These are phyloP conservation scores for Olyra latifolia DNA, from an alignment of 176 grass and related monocot genomes.

Conservation along the genomic window DNA sequence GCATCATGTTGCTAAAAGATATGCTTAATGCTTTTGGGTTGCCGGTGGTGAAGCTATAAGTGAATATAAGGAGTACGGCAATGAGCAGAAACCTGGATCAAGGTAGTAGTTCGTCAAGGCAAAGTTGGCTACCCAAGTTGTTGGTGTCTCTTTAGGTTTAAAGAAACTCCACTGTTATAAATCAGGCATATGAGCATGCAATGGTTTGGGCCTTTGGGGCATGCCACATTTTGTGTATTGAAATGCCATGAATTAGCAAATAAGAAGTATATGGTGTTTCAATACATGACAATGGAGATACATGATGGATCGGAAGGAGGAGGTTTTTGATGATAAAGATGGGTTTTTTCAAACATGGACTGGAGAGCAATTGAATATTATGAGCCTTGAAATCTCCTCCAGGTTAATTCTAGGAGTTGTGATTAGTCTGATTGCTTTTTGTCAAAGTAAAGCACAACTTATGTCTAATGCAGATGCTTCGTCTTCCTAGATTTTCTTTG, in stretches of 20 bases:
- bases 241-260: neutral
- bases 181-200: neutral
- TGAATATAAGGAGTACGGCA: neutral
- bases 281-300: neutral
- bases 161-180: neutral
- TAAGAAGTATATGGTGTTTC: slow-evolving; percentile 22
- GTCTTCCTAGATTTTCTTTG: neutral
- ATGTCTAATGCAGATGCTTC: neutral
- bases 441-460: neutral
- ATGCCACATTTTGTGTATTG: slow-evolving; percentile 7
- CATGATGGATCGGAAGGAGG: neutral
- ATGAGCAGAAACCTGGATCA: neutral
- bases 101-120: neutral
- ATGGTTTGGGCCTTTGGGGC: neutral
- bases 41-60: neutral
- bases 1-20: neutral
- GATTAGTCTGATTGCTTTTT: neutral
- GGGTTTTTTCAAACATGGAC: neutral
- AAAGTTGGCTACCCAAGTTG: neutral
- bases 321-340: neutral
- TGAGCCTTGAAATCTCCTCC: slow-evolving; percentile 1
- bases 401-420: neutral
- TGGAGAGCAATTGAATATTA: slow-evolving; percentile 6
- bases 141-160: neutral
- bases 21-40: neutral